A percentile compares a stretch with the other conserved stretches of the same genome.
phyloP scores from a whole-genome alignment of 306 rosid species.

The Potentilla sterilis region DNA sequence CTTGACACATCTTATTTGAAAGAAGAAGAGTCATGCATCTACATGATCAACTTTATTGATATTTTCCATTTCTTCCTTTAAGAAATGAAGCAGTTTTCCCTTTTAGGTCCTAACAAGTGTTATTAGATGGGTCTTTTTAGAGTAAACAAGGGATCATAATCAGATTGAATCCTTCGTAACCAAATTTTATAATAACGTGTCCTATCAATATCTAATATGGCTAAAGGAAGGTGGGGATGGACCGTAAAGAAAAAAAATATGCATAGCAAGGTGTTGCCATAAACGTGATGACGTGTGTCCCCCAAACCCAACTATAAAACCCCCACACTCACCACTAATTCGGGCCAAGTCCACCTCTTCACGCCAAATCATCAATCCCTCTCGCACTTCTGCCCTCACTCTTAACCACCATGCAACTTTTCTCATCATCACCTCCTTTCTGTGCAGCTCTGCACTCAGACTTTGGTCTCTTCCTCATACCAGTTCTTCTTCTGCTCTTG shows the following conservation, averaged over 20 bases:
- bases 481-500: conserved; percentile 29
- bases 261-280: conserved; percentile 34
- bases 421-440: conserved; percentile 8
- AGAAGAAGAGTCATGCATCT: background rate
- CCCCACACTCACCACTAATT: conserved; percentile 12
- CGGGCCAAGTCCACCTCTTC: conserved; percentile 24
- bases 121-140: background rate
- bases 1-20: no score
- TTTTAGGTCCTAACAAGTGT: background rate
- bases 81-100: background rate
- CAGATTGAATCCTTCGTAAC: background rate
- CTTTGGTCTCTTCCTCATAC: conserved; percentile 10
- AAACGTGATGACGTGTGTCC: conserved; percentile 43
- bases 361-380: background rate
- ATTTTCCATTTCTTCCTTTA: background rate
- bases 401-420: conserved; percentile 43
- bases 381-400: background rate
- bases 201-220: background rate
- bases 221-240: background rate
- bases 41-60: background rate
- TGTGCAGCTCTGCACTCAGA: background rate
- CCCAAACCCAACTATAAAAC: conserved; percentile 35
- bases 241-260: background rate
- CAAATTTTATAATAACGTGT: conserved; percentile 4
- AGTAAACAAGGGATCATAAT: background rate